phyloP scores from a whole-genome alignment of 2,329 filamentous ascomycete genomes.

The Daldinia sp. region DNA sequence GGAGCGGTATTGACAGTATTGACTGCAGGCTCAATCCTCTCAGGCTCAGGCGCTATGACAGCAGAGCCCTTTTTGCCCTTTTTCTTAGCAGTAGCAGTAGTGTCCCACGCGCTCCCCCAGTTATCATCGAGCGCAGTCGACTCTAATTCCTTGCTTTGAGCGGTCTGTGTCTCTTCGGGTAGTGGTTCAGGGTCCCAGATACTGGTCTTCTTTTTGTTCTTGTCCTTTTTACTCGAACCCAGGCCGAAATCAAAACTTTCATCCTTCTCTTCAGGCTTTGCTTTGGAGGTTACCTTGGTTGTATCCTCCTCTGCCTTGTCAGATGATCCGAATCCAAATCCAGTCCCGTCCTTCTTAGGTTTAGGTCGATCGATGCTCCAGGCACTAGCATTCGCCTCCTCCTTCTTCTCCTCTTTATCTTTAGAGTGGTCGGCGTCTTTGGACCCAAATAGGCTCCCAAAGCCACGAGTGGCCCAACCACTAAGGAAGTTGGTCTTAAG shows the following conservation, averaged over 20 bases:
- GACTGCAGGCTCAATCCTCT: slow-evolving; percentile 28
- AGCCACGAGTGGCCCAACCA: slow-evolving; percentile 54
- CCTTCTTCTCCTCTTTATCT: slow-evolving; percentile 58
- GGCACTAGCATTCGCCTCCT: slow-evolving; percentile 59
- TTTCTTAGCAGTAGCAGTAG: slow-evolving; percentile 54
- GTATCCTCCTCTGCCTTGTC: slow-evolving; percentile 55
- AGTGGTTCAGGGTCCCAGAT: slow-evolving; percentile 54
- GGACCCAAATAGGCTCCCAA: slow-evolving; percentile 53
- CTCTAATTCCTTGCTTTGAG: slow-evolving; percentile 44
- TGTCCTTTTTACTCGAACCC: slow-evolving; percentile 45
- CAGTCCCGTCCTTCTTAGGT: slow-evolving; percentile 62
- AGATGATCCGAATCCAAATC: slow-evolving; percentile 62
- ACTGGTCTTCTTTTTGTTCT: slow-evolving; percentile 58
- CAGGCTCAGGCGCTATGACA: slow-evolving; percentile 44
- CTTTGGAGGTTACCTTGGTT: slow-evolving; percentile 43
- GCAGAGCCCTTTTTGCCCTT: slow-evolving; percentile 52
- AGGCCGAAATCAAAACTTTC: slow-evolving; percentile 49
- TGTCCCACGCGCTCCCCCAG: slow-evolving; percentile 52
- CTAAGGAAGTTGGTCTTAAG: slow-evolving; percentile 61
- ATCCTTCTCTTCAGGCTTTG: slow-evolving; percentile 51
- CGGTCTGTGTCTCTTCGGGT: slow-evolving; percentile 48
- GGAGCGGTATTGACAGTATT: slow-evolving; percentile 3
- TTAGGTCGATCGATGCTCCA: slow-evolving; percentile 63
- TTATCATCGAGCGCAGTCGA: slow-evolving; percentile 47
- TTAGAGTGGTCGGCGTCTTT: slow-evolving; percentile 51